Base-by-base conservation (phyloP, 2,329 filamentous ascomycete genomes). In the Aspergillus carbonarius region DNA sequence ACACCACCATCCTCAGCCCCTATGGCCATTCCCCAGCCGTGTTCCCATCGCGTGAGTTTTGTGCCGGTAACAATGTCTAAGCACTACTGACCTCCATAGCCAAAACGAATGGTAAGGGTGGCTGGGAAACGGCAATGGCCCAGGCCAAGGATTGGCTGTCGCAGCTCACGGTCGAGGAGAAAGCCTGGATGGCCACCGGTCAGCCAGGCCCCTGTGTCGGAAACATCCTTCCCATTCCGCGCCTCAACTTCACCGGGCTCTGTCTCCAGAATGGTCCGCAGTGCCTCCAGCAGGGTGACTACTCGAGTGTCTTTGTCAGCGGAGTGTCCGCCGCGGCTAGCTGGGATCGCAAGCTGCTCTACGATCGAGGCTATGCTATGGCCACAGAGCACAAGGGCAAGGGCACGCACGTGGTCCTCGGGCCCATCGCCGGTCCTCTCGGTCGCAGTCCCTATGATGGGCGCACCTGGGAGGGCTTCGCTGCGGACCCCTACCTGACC, bases 291-390 rank as follows among this genome's bases (percentile, higher is more conserved):
- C 82, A 83, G 15, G 85, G 86, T 3, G 88, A 91, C 63, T 85
- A 89, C 61, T 83, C 87, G 46, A 91, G 88, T 1, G 88, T 85
- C 0, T 93, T 93, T 64, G 88, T 89, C 1, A 84, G 88, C 13
- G 89, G 89, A 35, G 88, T 92, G 61, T 91, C 88, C 0, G 83
- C 82, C 1, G 89, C 87, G 18, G 87, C 88, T 1, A 74, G 72
- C 7, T 88, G 85, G 85, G 83, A 87, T 59, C 76, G 72, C 51
- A 78, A 81, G 4, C 65, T 87, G 59, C 81, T 84, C 0, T 82
- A 85, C 54, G 71, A 79, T 48, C 73, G 85, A 39, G 85, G 77
- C 0, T 71, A 77, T 9, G 79, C 79, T 46, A 82, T 88, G 76
- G 85, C 81, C 1, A 75, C 77, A 13, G 85, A 88, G 61, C 68